A percentile compares a stretch with the other conserved stretches of the same genome.
phyloP scores from a whole-genome alignment of 495 filamentous ascomycete species.

The Friedmanniomyces simplex region DNA sequence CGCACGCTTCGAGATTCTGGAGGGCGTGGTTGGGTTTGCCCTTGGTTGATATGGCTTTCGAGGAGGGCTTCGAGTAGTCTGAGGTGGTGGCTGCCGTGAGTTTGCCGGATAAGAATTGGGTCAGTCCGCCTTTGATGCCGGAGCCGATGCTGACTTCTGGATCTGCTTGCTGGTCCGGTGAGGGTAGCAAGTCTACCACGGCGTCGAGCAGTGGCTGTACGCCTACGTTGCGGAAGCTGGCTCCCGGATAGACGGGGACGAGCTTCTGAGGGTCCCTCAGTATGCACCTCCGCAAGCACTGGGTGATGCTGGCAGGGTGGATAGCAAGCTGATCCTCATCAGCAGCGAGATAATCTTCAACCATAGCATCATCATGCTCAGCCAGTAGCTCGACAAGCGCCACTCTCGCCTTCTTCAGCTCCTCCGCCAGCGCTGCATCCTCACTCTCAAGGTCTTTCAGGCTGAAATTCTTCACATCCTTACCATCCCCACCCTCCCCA shows the following conservation, averaged over 20 bases:
- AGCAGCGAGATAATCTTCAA: constrained; percentile 70
- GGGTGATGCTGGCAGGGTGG: constrained; percentile 51
- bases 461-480: constrained; percentile 41
- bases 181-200: constrained; percentile 75
- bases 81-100: constrained; percentile 33
- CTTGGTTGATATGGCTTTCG: too few relatives aligned
- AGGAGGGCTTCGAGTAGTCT: constrained; percentile 31
- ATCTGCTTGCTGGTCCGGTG: constrained; percentile 66
- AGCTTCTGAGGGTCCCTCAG: constrained; percentile 47
- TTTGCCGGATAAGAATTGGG: constrained; percentile 44
- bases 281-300: constrained; percentile 63
- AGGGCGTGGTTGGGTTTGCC: constrained; percentile 34
- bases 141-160: constrained; percentile 61
- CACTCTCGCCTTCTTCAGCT: constrained; percentile 64
- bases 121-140: constrained; percentile 37
- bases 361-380: constrained; percentile 75
- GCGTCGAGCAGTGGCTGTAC: constrained; percentile 89
- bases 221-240: constrained; percentile 87
- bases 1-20: constrained; percentile 58
- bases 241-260: constrained; percentile 81
- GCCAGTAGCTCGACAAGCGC: constrained; percentile 74
- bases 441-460: constrained; percentile 43
- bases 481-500: constrained; percentile 59
- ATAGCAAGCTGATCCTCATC: constrained; percentile 64
- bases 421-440: constrained; percentile 47